phyloP scores from a whole-genome alignment of 2,329 filamentous ascomycete species.

The Monosporascus cannonballus region DNA sequence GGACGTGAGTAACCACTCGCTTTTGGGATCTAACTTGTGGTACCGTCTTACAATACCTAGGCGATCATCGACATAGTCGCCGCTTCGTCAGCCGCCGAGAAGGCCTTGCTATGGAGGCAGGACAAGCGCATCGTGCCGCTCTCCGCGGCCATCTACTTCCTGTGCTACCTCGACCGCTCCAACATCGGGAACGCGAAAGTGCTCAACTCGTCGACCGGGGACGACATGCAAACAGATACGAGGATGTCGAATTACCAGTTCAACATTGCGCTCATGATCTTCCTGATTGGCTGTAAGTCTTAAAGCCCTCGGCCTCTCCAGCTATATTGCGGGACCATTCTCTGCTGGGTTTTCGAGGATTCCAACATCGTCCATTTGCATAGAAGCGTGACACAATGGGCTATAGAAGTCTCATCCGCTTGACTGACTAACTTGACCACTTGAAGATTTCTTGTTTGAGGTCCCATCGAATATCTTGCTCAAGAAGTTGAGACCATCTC shows the following conservation, averaged over 20 bases:
- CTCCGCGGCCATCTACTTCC: constrained; percentile 46
- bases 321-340: too few species aligned
- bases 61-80: constrained; percentile 2
- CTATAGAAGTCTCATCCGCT: too few species aligned
- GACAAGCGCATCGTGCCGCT: constrained; percentile 49
- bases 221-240: constrained; percentile 30
- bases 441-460: constrained; percentile 43
- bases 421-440: neutral
- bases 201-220: constrained; percentile 28
- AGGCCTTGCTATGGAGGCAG: constrained; percentile 32
- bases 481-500: constrained; percentile 55
- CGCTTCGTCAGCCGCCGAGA: constrained; percentile 12
- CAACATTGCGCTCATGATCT: constrained; percentile 32
- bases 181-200: constrained; percentile 43
- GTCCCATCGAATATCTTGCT: constrained; percentile 62
- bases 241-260: constrained; percentile 25
- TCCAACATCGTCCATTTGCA: too few species aligned
- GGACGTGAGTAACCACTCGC: neutral
- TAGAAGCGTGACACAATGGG: too few species aligned
- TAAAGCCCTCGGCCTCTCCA: too few species aligned
- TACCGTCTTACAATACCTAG: constrained; percentile 2
- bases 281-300: constrained; percentile 20
- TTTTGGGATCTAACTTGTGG: neutral
- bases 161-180: constrained; percentile 51
- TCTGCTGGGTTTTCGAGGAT: too few species aligned